phyloP scores from a whole-genome alignment of 768 basidiomycete species.

The Boletus bicolor region DNA sequence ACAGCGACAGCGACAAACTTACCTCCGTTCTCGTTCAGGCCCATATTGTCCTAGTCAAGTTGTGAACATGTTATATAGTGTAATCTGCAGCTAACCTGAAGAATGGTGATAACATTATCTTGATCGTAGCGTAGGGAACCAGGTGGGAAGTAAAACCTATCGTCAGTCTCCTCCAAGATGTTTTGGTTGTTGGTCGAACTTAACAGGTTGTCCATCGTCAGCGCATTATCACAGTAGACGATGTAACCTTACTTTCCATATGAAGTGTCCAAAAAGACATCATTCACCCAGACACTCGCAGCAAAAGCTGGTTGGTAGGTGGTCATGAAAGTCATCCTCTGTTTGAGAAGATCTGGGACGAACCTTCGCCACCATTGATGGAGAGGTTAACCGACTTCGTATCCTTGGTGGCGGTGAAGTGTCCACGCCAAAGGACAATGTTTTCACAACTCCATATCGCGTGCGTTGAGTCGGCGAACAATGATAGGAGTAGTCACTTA shows the following conservation, averaged over 20 bases:
- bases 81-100: constrained; percentile 49
- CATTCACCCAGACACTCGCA: constrained; percentile 78
- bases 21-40: constrained; percentile 63
- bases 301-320: constrained; percentile 53
- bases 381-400: constrained; percentile 69
- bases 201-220: not conserved
- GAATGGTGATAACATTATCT: constrained; percentile 76
- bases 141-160: constrained; percentile 58
- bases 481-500: constrained; percentile 35
- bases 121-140: constrained; percentile 46
- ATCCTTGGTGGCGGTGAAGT: constrained; percentile 60
- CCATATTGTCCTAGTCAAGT: constrained; percentile 67
- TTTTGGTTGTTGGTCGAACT: constrained; percentile 64
- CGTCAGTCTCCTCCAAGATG: constrained; percentile 64
- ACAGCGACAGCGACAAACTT: constrained; percentile 11
- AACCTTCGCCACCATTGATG: constrained; percentile 79
- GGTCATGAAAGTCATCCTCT: not conserved
- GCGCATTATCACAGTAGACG: not conserved
- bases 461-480: constrained; percentile 1
- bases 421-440: constrained; percentile 76
- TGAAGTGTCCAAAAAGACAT: constrained; percentile 66
- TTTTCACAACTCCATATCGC: constrained; percentile 66
- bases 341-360: constrained; percentile 2
- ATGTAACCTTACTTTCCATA: constrained; percentile 60
- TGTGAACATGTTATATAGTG: not conserved